A percentile compares a stretch with the other conserved stretches of the same genome.
phyloP scores from a whole-genome alignment of 1,139 yeast species.

The Nakaseomyces glabratus region DNA sequence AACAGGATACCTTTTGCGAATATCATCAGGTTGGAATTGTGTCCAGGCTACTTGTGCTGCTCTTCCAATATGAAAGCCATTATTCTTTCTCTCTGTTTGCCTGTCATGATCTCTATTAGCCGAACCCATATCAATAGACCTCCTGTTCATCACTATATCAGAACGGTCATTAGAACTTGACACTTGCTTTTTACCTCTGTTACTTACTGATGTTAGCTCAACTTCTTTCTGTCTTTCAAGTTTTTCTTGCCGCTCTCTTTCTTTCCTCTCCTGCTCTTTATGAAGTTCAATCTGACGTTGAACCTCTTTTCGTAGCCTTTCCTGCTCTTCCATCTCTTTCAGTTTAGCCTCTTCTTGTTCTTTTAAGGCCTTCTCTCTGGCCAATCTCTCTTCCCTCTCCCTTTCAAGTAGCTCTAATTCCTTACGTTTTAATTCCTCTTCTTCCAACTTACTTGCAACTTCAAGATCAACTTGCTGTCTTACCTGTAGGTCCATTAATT shows the following conservation, averaged over 20 bases:
- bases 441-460: conserved; percentile 15
- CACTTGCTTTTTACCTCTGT: too few species aligned
- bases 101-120: conserved; percentile 6
- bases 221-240: conserved; percentile 3
- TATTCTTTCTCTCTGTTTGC: too few species aligned
- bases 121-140: conserved; percentile 5
- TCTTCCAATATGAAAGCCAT: conserved; percentile 15
- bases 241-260: conserved; percentile 5
- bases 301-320: conserved; percentile 3
- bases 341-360: conserved; percentile 8
- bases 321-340: conserved; percentile 7
- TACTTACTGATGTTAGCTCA: too few species aligned
- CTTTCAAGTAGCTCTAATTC: conserved; percentile 7
- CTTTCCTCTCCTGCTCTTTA: conserved; percentile 5
- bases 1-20: neutral
- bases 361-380: conserved; percentile 8
- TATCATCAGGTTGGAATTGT: conserved; percentile 11
- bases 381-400: conserved; percentile 7
- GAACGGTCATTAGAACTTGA: too few species aligned
- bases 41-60: conserved; percentile 20
- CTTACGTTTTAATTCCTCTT: conserved; percentile 13
- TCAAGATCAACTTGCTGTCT: conserved; percentile 23
- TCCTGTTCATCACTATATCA: too few species aligned
- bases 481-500: conserved; percentile 20
- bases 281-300: conserved; percentile 4